Evolutionary conservation across 257 asterid species (phyloP).

Genomic region (Coffea canephora): DNA sequence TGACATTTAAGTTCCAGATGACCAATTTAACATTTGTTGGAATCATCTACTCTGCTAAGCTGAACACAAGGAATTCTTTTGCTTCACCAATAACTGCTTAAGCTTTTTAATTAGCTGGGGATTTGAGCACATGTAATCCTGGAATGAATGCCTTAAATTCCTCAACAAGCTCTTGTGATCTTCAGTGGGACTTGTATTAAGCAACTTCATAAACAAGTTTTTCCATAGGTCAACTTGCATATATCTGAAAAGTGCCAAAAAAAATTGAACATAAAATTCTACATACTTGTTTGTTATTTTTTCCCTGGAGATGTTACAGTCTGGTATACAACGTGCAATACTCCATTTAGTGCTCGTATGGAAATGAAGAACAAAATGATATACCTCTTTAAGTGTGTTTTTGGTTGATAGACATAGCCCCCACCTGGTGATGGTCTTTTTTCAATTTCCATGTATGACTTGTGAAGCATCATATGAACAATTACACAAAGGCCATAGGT

Average conservation of each 20-base stretch:
- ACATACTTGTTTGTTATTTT: not conserved
- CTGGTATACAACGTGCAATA: not conserved
- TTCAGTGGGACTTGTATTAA: constrained; percentile 54
- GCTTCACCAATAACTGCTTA: constrained; percentile 67
- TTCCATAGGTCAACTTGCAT: constrained; percentile 87
- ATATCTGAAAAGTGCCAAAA: constrained; percentile 42
- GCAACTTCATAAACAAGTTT: constrained; percentile 57
- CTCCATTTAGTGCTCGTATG: not conserved
- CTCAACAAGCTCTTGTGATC: constrained; percentile 52
- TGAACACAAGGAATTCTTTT: constrained; percentile 67
- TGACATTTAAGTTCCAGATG: not conserved
- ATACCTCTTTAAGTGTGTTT: constrained; percentile 68
- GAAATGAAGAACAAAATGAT: not conserved
- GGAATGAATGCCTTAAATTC: constrained; percentile 66
- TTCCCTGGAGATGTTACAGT: not conserved
- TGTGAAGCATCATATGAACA: constrained; percentile 88
- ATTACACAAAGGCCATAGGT: constrained; percentile 76
- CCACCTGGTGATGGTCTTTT: constrained; percentile 49
- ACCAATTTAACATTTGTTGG: not conserved
- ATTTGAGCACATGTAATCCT: constrained; percentile 72
- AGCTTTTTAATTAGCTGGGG: constrained; percentile 63
- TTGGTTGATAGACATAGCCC: constrained; percentile 59
- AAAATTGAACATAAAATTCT: not conserved
- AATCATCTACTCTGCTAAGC: constrained; percentile 29
- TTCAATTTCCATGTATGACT: constrained; percentile 76